A percentile compares a stretch with the other conserved stretches of the same genome.
These are phyloP conservation scores for Exophiala oligosperma DNA, from an alignment of 2,329 filamentous ascomycete genomes.

Conservation along the genomic window DNA sequence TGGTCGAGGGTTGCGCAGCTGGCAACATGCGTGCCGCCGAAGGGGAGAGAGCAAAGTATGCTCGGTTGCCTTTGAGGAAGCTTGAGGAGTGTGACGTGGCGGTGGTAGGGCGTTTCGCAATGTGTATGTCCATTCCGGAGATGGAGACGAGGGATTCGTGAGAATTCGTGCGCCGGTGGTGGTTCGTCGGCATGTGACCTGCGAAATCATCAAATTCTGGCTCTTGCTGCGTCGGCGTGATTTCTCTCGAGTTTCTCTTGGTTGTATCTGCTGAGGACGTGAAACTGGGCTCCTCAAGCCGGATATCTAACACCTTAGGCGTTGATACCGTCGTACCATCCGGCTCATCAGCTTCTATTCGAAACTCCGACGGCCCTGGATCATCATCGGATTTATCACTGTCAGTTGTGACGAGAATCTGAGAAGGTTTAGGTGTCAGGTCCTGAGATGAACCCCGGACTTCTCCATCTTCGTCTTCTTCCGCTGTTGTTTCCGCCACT, in stretches of 20 bases:
- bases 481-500: background rate
- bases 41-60: slow-evolving; percentile 33
- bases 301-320: background rate
- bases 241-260: background rate
- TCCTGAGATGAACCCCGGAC: slow-evolving; percentile 9
- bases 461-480: background rate
- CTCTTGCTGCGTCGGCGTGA: background rate
- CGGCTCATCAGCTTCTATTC: background rate
- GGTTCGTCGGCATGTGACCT: slow-evolving; percentile 6
- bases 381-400: background rate
- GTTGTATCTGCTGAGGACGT: background rate
- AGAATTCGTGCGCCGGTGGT: slow-evolving; percentile 71
- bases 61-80: slow-evolving; percentile 22
- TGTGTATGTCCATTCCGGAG: slow-evolving; percentile 85
- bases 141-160: slow-evolving; percentile 90
- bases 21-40: slow-evolving; percentile 19
- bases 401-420: slow-evolving; percentile 11
- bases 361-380: slow-evolving; percentile 6
- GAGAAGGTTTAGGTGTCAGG: slow-evolving; percentile 24
- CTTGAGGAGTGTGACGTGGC: slow-evolving; percentile 51
- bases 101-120: slow-evolving; percentile 74
- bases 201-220: slow-evolving; percentile 2
- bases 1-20: slow-evolving; percentile 52
- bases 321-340: background rate
- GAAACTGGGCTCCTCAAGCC: background rate